Base-by-base conservation (phyloP, 148 eudicot genomes). In the Rhododendron vialii region DNA sequence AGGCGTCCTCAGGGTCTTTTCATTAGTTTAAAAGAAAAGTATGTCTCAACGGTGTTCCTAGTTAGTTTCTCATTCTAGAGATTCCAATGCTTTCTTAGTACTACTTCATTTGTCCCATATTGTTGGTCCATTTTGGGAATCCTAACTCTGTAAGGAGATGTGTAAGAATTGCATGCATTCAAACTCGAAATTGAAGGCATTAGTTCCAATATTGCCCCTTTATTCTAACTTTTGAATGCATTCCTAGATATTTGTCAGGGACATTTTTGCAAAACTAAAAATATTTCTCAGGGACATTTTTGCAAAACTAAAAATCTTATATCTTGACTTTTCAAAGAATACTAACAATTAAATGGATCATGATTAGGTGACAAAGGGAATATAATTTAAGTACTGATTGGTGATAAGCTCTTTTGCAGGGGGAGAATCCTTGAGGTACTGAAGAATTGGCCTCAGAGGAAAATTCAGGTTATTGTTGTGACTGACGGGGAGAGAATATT, bases 401-500 rank as follows among this genome's bases (percentile, higher is more conserved):
- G 33, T 83, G 84, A 76, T 45, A 82, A 79, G 51, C 35, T 78
- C 20, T 86, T 87, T 76, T 88, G 50, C 92, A 97, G 99, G 81
- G 99, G 99, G 22, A 92, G 76, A 88, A 92, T 97, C 85, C 94
- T 94, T 47, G 99, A 97, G 90, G 98, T 95, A 69, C 87, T 97
- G 88, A 95, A 87, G 89, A 97, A 97, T 88, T 97, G 99, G 99
- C 99, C 99, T 80, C 94, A 97, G 90, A 92, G 95, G 88, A 87
- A 91, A 74, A 94, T 97, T 87, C 98, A 95, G 91, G 99, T 97
- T 36, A 97, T 97, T 81, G 98, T 95, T 82, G 98, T 97, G 43
- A 97, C 99, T n/a, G 99, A 97, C 38, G 99, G 99, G 69, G 99
- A 97, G 87, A 90, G 99, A 71, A 97, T 97, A 76, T 92, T 97